Evolutionary conservation across 352 stramenopile species (phyloP), one percentile per base, ranked within the genome.

Genomic region (Poterioochromonas sp.): DNA sequence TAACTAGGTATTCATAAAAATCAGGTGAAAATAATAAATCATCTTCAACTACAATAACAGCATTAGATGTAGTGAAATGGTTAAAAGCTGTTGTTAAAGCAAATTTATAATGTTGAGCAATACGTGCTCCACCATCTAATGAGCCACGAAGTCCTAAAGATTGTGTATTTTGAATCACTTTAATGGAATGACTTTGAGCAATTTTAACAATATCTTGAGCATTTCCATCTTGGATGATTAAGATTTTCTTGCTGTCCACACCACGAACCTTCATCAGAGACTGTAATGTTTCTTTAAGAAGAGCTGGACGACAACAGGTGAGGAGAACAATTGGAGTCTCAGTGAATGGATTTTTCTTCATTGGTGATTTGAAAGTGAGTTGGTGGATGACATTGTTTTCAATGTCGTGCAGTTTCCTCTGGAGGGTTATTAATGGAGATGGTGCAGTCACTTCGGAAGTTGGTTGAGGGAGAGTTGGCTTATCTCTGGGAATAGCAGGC

Each of bases 1-100:
- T 26, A 11, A 39, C 11, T 18, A 74, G n/a, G 29, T 74, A 74
- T 26, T 54, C 20, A 54, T 74, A 74, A 54, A 74, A 74, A 54
- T 74, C 65, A 74, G 65, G 65, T 35, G 37, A 22, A 54, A 74
- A 74, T 15, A 74, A n/a, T 39, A 74, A n/a, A 54, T 74, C 65
- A 54, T 74, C 65, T 39, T 74, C 65, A n/a, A 74, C n/a, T 35
- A 74, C 32, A 39, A 74, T 74, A 3, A 74, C 29, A 8, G 65
- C 37, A 39, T 51, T 15, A 15, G 65, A 3, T 37, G 2, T 11
- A 40, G 65, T 34, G 65, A 51, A 54, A 34, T 40, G 37, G 5
- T 74, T 8, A 74, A 74, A 74, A 39, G n/a, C 65, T 35, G 3
- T 74, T 32, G 39, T 58, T 37, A 74, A 39, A 11, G 65, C 5